Base-by-base conservation (phyloP, 2,329 filamentous ascomycete genomes). In the Parastagonospora nodorum region DNA sequence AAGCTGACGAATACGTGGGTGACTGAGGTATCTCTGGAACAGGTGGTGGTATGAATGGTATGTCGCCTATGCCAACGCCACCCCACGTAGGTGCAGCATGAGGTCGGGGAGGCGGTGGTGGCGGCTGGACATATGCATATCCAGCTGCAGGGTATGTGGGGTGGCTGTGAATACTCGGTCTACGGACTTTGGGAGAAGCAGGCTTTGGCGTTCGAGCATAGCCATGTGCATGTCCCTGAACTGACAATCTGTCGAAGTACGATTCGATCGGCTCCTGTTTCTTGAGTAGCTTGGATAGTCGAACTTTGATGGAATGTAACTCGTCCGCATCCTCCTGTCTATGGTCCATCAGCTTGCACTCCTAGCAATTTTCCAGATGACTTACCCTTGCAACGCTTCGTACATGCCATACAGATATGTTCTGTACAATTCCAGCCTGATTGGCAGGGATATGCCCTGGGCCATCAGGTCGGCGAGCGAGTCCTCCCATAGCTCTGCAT, bases 401-500 rank as follows among this genome's bases (percentile, higher is more conserved):
- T 64, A 51, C 73, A 66, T 69, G 54, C 58, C 81, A 42, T 77
- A 69, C 35, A 84, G 61, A 59, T 82, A 82, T 7, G 72, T 68
- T 44, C 77, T 75, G 63, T 82, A 84, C 53, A 76, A 74, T 29
- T 78, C 74, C 29, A 86, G 65, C 19, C 82, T 76, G 31, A 74
- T 70, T 9, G 72, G 66, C 30, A 86, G 64, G 8, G 75, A 68
- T 41, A 77, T 76, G 4, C 78, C 74, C 60, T 83, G 76, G 10
- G 69, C 61, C 52, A 73, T 75, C 56, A 84, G 78, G 42, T 76
- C 75, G 10, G 71, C 61, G 51, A 75, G 71, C 30, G 84, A 67
- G 39, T 80, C 75, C 32, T 76, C 67, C 83, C 83, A 86, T 27
- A 80, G 77, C 27, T 75, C 70, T 48, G 75, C 73, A 59, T 81